A percentile compares a stretch with the other conserved stretches of the same genome.
Conservation (phyloP, 495 filamentous ascomycete genomes). For the Aspergillus cavernicola region DNA sequence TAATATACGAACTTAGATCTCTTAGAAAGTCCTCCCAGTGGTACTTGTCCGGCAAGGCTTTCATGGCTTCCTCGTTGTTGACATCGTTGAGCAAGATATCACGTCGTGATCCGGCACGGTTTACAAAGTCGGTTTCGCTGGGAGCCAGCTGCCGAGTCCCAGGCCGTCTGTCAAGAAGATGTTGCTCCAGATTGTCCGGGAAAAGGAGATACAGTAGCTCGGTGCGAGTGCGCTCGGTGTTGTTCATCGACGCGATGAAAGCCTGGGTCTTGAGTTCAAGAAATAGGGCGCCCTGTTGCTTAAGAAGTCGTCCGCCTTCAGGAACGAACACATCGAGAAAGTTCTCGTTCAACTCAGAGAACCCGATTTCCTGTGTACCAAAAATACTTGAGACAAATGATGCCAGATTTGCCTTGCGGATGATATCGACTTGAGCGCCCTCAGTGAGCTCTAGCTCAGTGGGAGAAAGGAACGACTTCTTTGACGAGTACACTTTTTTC, state of each 20-base stretch:
- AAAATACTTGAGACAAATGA: slow-evolving; percentile 81
- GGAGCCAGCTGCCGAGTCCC: slow-evolving; percentile 60
- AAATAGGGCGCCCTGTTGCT: slow-evolving; percentile 67
- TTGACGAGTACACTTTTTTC: slow-evolving; percentile 70
- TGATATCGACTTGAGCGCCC: slow-evolving; percentile 64
- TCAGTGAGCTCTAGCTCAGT: slow-evolving; percentile 69
- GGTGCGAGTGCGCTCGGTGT: slow-evolving; percentile 58
- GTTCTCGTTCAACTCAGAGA: slow-evolving; percentile 77
- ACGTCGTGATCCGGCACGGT: slow-evolving; percentile 58
- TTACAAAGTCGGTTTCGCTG: slow-evolving; percentile 72
- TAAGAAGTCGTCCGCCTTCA: slow-evolving; percentile 66
- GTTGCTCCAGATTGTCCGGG: slow-evolving; percentile 62
- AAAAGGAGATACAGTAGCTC: slow-evolving; percentile 73
- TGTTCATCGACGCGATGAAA: slow-evolving; percentile 69
- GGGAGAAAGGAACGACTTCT: slow-evolving; percentile 65
- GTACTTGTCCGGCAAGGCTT: slow-evolving; percentile 67
- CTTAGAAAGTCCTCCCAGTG: slow-evolving; percentile 76
- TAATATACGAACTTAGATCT: slow-evolving; percentile 69
- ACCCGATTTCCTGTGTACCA: slow-evolving; percentile 75
- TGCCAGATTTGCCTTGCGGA: slow-evolving; percentile 83
- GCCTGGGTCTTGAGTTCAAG: slow-evolving; percentile 84
- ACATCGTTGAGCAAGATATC: slow-evolving; percentile 63
- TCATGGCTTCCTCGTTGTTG: slow-evolving; percentile 57
- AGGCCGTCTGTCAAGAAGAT: slow-evolving; percentile 60
- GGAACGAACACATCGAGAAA: slow-evolving; percentile 84